Base-by-base conservation (phyloP, 768 basidiomycete genomes). In the Panaeolus cyanescens region DNA sequence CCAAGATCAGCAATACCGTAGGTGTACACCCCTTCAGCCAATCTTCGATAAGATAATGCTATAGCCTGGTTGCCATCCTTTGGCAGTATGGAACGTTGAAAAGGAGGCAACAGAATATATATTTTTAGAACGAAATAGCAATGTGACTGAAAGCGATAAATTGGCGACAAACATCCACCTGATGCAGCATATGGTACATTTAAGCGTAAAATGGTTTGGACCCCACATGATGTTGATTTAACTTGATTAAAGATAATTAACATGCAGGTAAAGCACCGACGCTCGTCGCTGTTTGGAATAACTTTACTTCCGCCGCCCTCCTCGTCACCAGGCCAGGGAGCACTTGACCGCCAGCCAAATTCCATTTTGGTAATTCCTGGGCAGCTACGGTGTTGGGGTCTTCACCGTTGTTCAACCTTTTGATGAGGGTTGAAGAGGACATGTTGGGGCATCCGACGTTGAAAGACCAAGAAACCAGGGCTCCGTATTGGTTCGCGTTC, bases 401-500 rank as follows among this genome's bases (percentile, higher is more conserved):
- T 60, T 74, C 66, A 3, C 73, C 74, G 20, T 57, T 62, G 50
- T 77, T 75, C 28, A 77, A 56, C 32, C 75, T 55, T 13, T 62
- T 65, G 9, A 75, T 60, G 58, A 77, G 59, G 1, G 68, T 70
- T 19, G 75, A 75, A 9, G 62, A 64, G 34, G 59, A 62, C 17
- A 67, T 62, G 53, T 65, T 70, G 5, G 62, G 72, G 56, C 72
- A 74, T 7, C 73, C 72, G 10, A 65, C 67, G 36, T 75, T 75
- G 62, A 74, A 75, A 12, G 74, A 64, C 68, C 69, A 74, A 13
- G 70, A 70, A 10, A 67, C 62, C 13, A 76, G 64, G 2, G 75
- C 75, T 12, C 73, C 73, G 63, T 70, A 72, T 62, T 76, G 74
- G 56, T 76, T 75, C n/a, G 64, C 74, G 37, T 72, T 76, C 50